phyloP scores from a whole-genome alignment of 345 rosid species.

The Turritis glabra region DNA sequence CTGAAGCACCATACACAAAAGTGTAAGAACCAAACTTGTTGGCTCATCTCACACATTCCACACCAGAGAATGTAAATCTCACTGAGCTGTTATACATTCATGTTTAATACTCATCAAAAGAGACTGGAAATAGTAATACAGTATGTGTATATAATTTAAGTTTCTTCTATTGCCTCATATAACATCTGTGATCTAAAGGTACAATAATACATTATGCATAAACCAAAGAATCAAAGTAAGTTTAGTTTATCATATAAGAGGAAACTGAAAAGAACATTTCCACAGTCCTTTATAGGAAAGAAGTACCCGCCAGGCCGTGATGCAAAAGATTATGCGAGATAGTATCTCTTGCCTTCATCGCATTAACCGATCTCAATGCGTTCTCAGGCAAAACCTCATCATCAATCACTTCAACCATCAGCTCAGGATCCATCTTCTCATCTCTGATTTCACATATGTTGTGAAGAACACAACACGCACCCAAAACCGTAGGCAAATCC shows the following conservation, averaged over 20 bases:
- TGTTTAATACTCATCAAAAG: not conserved
- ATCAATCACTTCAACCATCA: conserved; percentile 54
- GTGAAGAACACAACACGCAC: conserved; percentile 81
- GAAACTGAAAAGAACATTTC: conserved; percentile 12
- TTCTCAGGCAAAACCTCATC: conserved; percentile 73
- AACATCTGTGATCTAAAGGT: conserved; percentile 26
- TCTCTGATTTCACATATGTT: conserved; percentile 67
- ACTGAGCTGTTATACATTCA: too few relatives aligned
- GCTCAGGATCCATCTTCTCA: conserved; percentile 53
- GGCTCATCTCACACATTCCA: not conserved
- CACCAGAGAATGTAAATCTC: conserved; percentile 1
- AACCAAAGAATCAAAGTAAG: conserved; percentile 40
- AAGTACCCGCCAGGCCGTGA: conserved; percentile 74
- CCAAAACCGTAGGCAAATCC: conserved; percentile 76
- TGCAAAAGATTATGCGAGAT: conserved; percentile 79
- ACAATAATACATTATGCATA: conserved; percentile 34
- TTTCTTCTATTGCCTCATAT: conserved; percentile 30
- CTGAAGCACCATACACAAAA: not conserved
- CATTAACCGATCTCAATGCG: conserved; percentile 48
- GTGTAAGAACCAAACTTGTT: not conserved
- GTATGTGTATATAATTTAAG: conserved; percentile 12
- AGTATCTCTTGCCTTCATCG: conserved; percentile 67
- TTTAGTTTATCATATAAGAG: not conserved
- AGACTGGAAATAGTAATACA: not conserved
- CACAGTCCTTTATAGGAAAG: conserved; percentile 43